Percentiles rank a stretch among this genome's conserved stretches.
These are phyloP conservation scores for Myrica gale DNA, from an alignment of 306 rosid genomes.

Conservation along the genomic window DNA sequence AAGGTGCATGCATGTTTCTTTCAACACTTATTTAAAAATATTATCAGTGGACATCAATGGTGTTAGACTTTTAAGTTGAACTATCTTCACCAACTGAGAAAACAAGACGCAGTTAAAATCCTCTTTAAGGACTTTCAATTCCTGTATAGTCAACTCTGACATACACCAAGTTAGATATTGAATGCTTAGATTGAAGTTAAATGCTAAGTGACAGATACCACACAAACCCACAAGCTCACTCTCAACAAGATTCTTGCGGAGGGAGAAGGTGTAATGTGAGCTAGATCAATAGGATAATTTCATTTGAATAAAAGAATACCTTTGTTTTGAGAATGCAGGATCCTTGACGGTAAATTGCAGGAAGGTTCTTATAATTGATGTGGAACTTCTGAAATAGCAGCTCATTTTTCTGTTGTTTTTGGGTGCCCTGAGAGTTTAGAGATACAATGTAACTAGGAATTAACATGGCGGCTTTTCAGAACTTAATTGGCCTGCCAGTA, in stretches of 20 bases:
- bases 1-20: background rate
- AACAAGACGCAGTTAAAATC: background rate
- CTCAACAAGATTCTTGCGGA: background rate
- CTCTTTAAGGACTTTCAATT: background rate
- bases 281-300: background rate
- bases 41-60: background rate
- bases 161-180: background rate
- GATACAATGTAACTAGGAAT: background rate
- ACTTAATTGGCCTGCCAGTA: background rate
- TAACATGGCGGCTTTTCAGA: background rate
- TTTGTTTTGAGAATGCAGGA: conserved; percentile 60
- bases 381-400: conserved; percentile 59
- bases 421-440: conserved; percentile 41
- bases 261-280: background rate
- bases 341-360: conserved; percentile 65
- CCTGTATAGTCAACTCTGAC: background rate
- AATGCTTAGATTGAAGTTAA: background rate
- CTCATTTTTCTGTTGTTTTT: conserved; percentile 54
- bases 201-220: background rate
- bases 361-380: conserved; percentile 57
- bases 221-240: background rate
- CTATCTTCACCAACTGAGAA: background rate
- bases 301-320: conserved; percentile 22
- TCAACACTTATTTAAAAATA: background rate
- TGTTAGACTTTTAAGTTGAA: no score